Percentiles rank a stretch among this genome's conserved stretches.
Conservation (phyloP, 2,329 filamentous ascomycete genomes). For the Neurospora sp. region DNA sequence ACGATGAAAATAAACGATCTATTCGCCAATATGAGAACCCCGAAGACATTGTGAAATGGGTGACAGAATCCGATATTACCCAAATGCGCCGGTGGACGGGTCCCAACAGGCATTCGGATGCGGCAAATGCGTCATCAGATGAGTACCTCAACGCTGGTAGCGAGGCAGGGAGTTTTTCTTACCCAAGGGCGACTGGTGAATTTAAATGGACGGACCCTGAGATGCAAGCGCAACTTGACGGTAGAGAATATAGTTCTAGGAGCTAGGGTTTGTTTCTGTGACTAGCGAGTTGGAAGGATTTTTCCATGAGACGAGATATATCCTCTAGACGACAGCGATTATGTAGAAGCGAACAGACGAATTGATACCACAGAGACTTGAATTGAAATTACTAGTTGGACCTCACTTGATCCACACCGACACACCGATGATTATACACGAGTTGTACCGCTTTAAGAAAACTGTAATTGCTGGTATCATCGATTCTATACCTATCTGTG, state of each 20-base stretch:
- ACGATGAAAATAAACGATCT: neutral
- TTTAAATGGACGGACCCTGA: neutral
- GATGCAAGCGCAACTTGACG: neutral
- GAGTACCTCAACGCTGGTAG: neutral
- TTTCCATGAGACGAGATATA: neutral
- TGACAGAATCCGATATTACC: neutral
- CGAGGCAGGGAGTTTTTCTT: neutral
- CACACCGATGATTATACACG: neutral
- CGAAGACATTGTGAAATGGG: neutral
- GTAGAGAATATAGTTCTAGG: neutral
- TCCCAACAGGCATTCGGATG: neutral
- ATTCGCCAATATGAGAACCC: neutral
- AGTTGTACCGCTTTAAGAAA: neutral
- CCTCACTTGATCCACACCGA: neutral
- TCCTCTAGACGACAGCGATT: neutral
- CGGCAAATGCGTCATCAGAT: neutral
- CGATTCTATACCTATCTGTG: neutral
- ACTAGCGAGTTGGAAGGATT: neutral
- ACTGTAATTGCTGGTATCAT: neutral
- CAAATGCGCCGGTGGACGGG: neutral
- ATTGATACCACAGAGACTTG: neutral
- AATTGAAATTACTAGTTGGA: neutral
- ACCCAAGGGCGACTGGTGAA: neutral
- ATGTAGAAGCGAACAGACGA: neutral
- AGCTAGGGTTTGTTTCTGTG: neutral